phyloP scores from a whole-genome alignment of 768 basidiomycete genomes.

The Lactarius psammicola region DNA sequence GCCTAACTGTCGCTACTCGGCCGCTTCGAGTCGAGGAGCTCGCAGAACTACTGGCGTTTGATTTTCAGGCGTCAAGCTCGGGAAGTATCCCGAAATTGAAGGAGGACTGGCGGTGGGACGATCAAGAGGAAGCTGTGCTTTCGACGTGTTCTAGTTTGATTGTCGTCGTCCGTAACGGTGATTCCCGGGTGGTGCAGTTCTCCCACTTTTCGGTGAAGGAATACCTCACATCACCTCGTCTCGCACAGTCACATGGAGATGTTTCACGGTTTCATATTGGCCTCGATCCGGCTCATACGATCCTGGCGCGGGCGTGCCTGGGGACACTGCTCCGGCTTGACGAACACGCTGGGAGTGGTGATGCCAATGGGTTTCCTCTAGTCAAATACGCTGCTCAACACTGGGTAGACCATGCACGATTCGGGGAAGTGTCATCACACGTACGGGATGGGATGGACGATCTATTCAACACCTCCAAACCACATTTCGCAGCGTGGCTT shows the following conservation, averaged over 20 bases:
- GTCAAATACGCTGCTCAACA: background rate
- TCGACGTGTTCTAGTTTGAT: background rate
- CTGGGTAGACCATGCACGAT: background rate
- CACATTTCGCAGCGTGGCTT: background rate
- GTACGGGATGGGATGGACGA: background rate
- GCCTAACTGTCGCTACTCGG: background rate
- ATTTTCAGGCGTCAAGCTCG: background rate
- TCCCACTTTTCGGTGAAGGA: too few species aligned
- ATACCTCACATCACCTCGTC: too few species aligned
- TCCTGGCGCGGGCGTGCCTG: background rate
- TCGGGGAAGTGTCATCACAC: background rate
- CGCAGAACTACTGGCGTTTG: background rate
- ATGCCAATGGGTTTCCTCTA: background rate
- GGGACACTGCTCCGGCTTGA: background rate
- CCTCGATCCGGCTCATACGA: background rate
- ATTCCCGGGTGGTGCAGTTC: too few species aligned
- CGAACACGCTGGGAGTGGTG: background rate
- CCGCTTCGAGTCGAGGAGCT: background rate
- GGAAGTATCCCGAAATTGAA: background rate
- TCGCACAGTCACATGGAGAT: too few species aligned
- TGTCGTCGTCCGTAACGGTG: background rate
- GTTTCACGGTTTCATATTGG: too few species aligned
- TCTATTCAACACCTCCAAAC: background rate
- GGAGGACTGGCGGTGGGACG: background rate
- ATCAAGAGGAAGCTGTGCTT: background rate